phyloP scores from a whole-genome alignment of 2,329 filamentous ascomycete species.

The Anthostomella pinea region DNA sequence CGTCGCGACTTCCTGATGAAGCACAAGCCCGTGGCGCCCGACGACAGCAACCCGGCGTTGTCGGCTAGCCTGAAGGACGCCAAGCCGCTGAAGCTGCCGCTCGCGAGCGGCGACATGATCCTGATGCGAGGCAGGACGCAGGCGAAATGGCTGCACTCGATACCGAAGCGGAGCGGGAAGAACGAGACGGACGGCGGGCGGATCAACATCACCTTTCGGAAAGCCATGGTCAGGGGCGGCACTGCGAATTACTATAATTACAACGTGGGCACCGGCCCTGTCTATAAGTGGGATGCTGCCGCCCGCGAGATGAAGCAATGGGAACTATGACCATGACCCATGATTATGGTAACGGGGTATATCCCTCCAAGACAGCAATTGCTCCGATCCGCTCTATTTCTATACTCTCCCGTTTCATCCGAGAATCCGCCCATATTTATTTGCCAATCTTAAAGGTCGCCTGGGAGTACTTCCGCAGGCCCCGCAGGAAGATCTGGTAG shows the following conservation, averaged over 20 bases:
- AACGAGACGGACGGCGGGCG: constrained; percentile 60
- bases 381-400: constrained; percentile 2
- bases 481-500: constrained; percentile 89
- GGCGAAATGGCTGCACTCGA: constrained; percentile 71
- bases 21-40: constrained; percentile 59
- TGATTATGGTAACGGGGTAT: constrained; percentile 12
- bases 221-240: constrained; percentile 66
- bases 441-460: constrained; percentile 85
- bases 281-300: constrained; percentile 64
- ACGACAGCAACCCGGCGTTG: constrained; percentile 23
- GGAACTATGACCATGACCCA: constrained; percentile 18
- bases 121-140: constrained; percentile 77
- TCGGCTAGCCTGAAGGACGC: constrained; percentile 29
- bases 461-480: constrained; percentile 77
- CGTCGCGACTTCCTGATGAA: constrained; percentile 75
- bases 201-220: constrained; percentile 77
- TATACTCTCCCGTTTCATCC: background rate
- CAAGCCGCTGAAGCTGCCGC: constrained; percentile 47
- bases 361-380: constrained; percentile 6
- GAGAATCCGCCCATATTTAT: constrained; percentile 31
- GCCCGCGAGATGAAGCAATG: constrained; percentile 48
- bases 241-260: constrained; percentile 85
- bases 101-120: constrained; percentile 73
- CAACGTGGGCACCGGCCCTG: constrained; percentile 68
- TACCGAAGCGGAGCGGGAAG: constrained; percentile 69